Evolutionary conservation across 768 basidiomycete species (phyloP), one percentile per base, ranked within the genome.

Genomic region (Cyathus striatus): DNA sequence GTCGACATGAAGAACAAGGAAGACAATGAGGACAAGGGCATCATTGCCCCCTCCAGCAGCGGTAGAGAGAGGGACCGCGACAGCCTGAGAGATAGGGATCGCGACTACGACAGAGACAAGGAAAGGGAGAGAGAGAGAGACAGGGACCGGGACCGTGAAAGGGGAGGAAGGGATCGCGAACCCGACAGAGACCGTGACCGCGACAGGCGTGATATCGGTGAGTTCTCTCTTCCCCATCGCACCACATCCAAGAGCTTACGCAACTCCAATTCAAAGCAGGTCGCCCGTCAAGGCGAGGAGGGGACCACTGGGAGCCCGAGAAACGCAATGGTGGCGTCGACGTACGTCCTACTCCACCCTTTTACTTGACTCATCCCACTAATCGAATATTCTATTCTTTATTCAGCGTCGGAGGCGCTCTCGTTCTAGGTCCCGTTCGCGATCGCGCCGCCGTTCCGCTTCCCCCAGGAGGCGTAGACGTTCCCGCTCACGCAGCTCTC

Each of bases 221-320:
- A 21, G 68, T 58, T 24, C 26, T 6, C 33, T 27, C 13, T 17
- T 47, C 18, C 26, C 32, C 14, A 22, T 41, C 17, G 27, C 27
- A 30, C 27, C 27, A 30, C 9, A 17, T 5, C 30, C 18, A n/a
- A n/a, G n/a, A 40, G 39, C 12, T 10, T 10, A 40, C 7, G 9
- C 22, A 18, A 22, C 24, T 21, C 21, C 12, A 18, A 40, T 23
- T 16, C 13, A 43, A 5, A 7, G 14, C 36, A 69, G 62, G 61
- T 46, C 62, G 59, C 44, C 41, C 62, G 30, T 40, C 62, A 30
- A 74, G 76, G 53, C 67, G 75, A 58, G 61, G 72, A 41, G 69
- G 76, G 27, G 88, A 91, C 62, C 87, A 90, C 52, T 90, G 87
- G 87, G 89, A 90, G 52, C 87, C 88, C 0, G 86, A 84, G 23